Conservation (phyloP, 2,329 filamentous ascomycete genomes). For the Xylaria multiplex region DNA sequence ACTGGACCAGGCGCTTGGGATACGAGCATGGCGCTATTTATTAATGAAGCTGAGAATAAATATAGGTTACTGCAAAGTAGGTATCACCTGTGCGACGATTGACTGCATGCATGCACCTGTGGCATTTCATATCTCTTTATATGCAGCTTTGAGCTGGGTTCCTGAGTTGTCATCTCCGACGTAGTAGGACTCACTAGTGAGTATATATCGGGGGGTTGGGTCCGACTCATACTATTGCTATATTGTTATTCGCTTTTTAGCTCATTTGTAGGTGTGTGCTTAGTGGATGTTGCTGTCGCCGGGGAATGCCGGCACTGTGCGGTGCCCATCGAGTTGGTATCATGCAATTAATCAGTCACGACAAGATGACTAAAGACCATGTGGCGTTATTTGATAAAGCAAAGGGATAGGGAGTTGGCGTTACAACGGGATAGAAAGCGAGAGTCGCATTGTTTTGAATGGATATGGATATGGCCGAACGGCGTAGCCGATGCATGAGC, state of each 20-base stretch:
- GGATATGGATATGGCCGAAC: slow-evolving; percentile 13
- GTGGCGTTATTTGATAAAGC: neutral
- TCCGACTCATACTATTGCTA: too few relatives aligned
- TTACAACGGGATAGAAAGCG: neutral
- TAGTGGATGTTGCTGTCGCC: neutral
- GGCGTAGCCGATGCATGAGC: slow-evolving; percentile 23
- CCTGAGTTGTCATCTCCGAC: neutral
- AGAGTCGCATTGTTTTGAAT: neutral
- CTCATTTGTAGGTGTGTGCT: neutral
- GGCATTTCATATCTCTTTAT: neutral
- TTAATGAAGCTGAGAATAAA: neutral
- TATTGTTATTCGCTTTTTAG: too few relatives aligned
- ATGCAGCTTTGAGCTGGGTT: neutral
- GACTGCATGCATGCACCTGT: neutral
- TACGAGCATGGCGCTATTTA: slow-evolving; percentile 11
- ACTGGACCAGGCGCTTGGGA: neutral
- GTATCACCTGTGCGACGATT: neutral
- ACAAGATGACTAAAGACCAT: neutral
- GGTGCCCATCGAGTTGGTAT: neutral
- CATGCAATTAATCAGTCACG: neutral
- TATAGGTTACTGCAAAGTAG: neutral
- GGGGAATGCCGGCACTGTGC: neutral
- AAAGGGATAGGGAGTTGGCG: slow-evolving; percentile 22
- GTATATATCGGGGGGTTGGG: too few relatives aligned
- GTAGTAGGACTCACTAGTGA: too few relatives aligned